A percentile compares a stretch with the other conserved stretches of the same genome.
phyloP scores from a whole-genome alignment of 768 basidiomycete species.

The Antrodiella citrinella region DNA sequence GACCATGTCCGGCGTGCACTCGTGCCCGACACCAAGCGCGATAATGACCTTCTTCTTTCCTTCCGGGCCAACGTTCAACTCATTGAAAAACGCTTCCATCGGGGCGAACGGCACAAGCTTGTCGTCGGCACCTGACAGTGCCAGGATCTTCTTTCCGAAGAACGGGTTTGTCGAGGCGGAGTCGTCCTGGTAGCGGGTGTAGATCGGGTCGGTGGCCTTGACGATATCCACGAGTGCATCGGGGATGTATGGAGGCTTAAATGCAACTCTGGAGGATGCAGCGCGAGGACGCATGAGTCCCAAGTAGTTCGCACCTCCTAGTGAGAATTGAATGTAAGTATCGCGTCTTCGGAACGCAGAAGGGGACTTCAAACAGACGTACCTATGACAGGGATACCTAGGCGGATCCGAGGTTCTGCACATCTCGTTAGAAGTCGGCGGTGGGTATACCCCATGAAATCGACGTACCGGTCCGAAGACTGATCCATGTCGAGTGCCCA shows the following conservation, averaged over 20 bases:
- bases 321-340: too few relatives aligned
- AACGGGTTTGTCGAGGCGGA: conserved; percentile 50
- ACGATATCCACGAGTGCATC: conserved; percentile 41
- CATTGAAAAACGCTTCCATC: conserved; percentile 47
- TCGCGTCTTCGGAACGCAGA: conserved; percentile 1
- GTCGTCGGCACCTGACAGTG: conserved; percentile 62
- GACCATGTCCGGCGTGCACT: background rate
- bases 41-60: too few relatives aligned
- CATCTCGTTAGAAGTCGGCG: background rate
- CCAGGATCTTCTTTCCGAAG: conserved; percentile 63
- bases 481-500: conserved; percentile 78
- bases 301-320: conserved; percentile 58
- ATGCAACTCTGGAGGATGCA: conserved; percentile 29
- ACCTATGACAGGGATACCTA: conserved; percentile 36
- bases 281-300: conserved; percentile 54
- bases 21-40: background rate
- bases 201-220: conserved; percentile 36
- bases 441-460: background rate
- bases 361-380: background rate
- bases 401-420: conserved; percentile 33
- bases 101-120: conserved; percentile 58
- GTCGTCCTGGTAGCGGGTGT: conserved; percentile 30
- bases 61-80: conserved; percentile 39
- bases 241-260: conserved; percentile 52
- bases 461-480: conserved; percentile 38